Base-by-base conservation (phyloP, 1,139 yeast species). In the Kluyveromyces sp. region DNA sequence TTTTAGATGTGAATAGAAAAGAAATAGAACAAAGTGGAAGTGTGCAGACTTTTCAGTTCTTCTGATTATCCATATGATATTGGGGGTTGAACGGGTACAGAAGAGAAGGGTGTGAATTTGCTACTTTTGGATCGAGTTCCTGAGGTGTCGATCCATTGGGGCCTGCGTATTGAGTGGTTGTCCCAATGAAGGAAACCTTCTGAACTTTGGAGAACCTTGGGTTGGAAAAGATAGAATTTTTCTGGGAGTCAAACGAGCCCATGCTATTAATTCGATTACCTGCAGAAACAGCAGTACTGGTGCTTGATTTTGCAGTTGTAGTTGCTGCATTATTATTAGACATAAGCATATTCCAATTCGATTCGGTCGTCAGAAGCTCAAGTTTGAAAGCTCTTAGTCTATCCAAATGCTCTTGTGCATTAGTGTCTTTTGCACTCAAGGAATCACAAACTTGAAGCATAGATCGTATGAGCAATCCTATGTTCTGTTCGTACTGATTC, bases 161-260 rank as follows among this genome's bases (percentile, higher is more conserved):
- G n/a, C 39, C 35, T 11, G 32, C 19, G 20, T 19, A 32, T 15
- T 18, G 40, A 4, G 36, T 36, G 11, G 43, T 18, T 4, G 36
- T 17, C 3, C 40, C 40, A n/a, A 32, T 28, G 2, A 36, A 22
- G 25, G 39, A 33, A 17, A 31, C 15, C 22, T 38, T 38, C 32
- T 38, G 41, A 31, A 19, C 36, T n/a, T 38, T 31, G n/a, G 41
- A 38, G 28, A 45, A 33, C 19, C 48, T 44, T 9, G 48, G 42
- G 31, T 43, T 47, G 25, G 46, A 45, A 31, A 45, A 45, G 12
- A 45, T 36, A 7, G 50, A 47, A 31, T 33, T 45, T 32, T 47
- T 45, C 33, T 47, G 49, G 9, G 49, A 35, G 9, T 40, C 42
- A n/a, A 40, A 38, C 3, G 50, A 47, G n/a, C 42, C 39, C 18